Evolutionary conservation across 1,284 basidiomycete genomes (phyloP).

Genomic region (Rhodotorula sp.): DNA sequence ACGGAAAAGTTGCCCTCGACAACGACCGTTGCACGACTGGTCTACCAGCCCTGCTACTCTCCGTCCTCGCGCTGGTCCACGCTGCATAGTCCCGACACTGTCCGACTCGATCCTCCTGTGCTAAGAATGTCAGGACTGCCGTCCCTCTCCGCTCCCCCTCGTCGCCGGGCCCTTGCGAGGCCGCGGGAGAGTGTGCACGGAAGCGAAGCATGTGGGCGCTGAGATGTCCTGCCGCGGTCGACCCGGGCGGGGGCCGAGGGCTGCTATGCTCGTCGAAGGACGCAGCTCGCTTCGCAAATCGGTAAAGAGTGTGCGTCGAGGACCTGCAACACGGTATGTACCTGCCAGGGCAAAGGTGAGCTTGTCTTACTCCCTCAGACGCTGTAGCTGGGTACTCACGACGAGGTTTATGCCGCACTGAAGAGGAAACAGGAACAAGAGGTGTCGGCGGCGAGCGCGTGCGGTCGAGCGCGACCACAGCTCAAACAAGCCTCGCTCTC

Average conservation of each 20-base stretch:
- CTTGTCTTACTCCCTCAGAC: no score
- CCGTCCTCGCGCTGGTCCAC: not conserved
- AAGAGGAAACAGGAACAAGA: no score
- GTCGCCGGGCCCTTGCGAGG: constrained; percentile 28
- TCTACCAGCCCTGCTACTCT: not conserved
- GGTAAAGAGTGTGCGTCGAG: constrained; percentile 24
- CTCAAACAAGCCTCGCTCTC: no score
- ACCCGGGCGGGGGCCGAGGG: constrained; percentile 30
- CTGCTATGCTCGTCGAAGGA: constrained; percentile 24
- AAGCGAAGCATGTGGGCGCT: constrained; percentile 21
- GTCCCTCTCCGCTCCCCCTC: constrained; percentile 29
- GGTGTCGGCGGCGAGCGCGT: no score
- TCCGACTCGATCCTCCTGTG: not conserved
- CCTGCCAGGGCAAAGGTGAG: constrained; percentile 2
- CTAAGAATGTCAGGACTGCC: constrained; percentile 25
- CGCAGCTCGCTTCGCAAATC: constrained; percentile 28
- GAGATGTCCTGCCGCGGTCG: constrained; percentile 27
- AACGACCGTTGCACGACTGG: not conserved
- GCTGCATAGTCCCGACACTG: not conserved
- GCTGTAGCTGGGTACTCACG: no score
- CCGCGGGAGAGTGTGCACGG: constrained; percentile 13
- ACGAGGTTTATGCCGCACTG: no score
- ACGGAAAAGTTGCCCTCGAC: not conserved
- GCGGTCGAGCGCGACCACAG: no score
- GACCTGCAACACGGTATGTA: constrained; percentile 31